phyloP scores from a whole-genome alignment of 768 basidiomycete species.

The Sarcomyxa edulis region DNA sequence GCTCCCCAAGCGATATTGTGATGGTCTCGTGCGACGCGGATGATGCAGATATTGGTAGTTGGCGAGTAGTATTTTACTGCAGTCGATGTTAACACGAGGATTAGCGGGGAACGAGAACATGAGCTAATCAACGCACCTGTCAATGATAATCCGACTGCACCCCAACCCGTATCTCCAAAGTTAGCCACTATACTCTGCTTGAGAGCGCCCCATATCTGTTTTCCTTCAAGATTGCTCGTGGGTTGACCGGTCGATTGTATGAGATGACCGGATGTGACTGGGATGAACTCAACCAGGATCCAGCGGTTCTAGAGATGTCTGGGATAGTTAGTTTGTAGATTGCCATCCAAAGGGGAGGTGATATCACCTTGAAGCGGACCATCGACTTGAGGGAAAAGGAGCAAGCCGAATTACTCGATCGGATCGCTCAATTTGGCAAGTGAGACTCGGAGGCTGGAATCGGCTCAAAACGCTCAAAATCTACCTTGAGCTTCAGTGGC shows the following conservation, averaged over 20 bases:
- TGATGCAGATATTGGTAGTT: conserved; percentile 75
- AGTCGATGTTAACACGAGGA: too few species aligned
- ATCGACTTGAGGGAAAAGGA: too few species aligned
- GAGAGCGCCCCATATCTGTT: conserved; percentile 62
- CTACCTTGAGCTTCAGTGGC: too few species aligned
- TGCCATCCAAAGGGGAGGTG: background rate
- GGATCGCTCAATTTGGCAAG: too few species aligned
- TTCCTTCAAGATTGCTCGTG: conserved; percentile 39
- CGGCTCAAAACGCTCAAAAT: too few species aligned
- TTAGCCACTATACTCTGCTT: conserved; percentile 64
- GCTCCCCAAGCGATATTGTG: conserved; percentile 79
- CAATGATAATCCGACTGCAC: conserved; percentile 66
- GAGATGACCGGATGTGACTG: conserved; percentile 25
- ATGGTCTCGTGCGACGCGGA: conserved; percentile 80
- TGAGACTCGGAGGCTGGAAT: too few species aligned
- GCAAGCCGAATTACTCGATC: too few species aligned
- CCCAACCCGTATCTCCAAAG: conserved; percentile 88
- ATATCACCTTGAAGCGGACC: conserved; percentile 8
- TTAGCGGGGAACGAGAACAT: conserved; percentile 2
- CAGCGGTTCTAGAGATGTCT: conserved; percentile 63
- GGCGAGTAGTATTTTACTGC: conserved; percentile 89
- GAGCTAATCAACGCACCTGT: conserved; percentile 41
- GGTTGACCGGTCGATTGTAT: conserved; percentile 10
- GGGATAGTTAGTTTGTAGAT: background rate
- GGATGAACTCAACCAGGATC: conserved; percentile 82